Percentiles rank a stretch among this genome's conserved stretches.
Evolutionary conservation across 768 basidiomycete species (phyloP).

Genomic region (Rickenella mellea): DNA sequence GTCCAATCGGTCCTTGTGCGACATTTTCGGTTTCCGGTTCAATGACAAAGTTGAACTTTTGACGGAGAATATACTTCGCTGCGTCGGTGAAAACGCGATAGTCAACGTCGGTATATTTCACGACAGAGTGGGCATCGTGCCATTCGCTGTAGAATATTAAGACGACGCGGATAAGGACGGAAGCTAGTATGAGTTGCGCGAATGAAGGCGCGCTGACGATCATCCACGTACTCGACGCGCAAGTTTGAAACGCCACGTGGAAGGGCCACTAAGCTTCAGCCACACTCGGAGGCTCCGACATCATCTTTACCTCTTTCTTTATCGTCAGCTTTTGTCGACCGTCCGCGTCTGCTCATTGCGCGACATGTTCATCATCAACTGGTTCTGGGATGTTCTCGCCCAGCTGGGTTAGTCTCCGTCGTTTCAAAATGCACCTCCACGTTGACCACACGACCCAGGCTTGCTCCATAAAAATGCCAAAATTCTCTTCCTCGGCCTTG

Average conservation of each 20-base stretch:
- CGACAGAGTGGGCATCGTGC: constrained; percentile 72
- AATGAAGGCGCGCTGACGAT: too few relatives aligned
- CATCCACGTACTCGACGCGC: too few relatives aligned
- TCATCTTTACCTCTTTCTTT: too few relatives aligned
- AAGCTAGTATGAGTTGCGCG: constrained; percentile 39
- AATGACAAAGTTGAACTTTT: constrained; percentile 19
- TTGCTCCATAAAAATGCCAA: constrained; percentile 97
- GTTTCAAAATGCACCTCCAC: not conserved
- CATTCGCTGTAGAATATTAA: constrained; percentile 85
- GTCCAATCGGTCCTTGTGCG: constrained; percentile 53
- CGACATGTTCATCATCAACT: constrained; percentile 81
- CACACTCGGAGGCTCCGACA: not conserved
- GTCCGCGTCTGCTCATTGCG: too few relatives aligned
- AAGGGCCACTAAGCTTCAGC: not conserved
- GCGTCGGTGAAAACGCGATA: constrained; percentile 95
- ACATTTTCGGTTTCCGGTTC: constrained; percentile 30
- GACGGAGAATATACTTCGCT: constrained; percentile 54
- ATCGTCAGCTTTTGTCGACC: too few relatives aligned
- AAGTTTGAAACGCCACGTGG: not conserved
- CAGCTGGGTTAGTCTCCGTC: constrained; percentile 63
- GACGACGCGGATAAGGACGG: constrained; percentile 50
- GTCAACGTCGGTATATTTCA: constrained; percentile 98
- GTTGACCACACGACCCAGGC: constrained; percentile 33
- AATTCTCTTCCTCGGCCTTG: constrained; percentile 97
- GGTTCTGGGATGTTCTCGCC: constrained; percentile 95